Conservation (phyloP, 75 land plant genomes). For the Pinus tabuliformis region DNA sequence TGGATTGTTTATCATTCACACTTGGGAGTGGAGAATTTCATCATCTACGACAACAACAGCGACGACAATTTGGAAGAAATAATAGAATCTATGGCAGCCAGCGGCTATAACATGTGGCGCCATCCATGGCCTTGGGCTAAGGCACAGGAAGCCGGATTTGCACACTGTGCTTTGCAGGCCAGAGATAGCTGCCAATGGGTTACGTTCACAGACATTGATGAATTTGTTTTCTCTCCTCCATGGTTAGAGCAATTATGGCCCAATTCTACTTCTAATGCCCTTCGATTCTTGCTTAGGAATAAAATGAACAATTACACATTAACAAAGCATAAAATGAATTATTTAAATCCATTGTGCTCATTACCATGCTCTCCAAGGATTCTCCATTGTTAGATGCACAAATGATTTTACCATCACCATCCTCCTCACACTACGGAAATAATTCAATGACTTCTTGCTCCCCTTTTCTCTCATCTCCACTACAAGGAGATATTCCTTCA, state of each 20-base stretch:
- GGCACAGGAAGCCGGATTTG: conserved; percentile 47
- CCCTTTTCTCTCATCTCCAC: too few species aligned
- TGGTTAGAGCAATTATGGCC: neutral
- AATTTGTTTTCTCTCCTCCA: conserved; percentile 24
- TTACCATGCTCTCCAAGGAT: too few species aligned
- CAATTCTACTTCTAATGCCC: neutral
- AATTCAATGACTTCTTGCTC: too few species aligned
- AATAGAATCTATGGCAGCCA: neutral
- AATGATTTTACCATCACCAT: too few species aligned
- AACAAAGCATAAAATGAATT: neutral
- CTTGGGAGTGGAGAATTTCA: conserved; percentile 29
- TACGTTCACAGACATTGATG: conserved; percentile 37
- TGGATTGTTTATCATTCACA: conserved; percentile 37
- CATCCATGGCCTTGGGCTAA: conserved; percentile 44
- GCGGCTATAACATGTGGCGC: conserved; percentile 10
- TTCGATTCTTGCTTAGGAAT: neutral
- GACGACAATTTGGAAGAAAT: conserved; percentile 27
- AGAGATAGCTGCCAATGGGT: conserved; percentile 28
- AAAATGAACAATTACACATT: too few species aligned
- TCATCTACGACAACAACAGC: conserved; percentile 49
- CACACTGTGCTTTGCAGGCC: conserved; percentile 35
- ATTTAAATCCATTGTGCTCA: too few species aligned
- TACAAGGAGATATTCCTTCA: too few species aligned
- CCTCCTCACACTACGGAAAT: too few species aligned
- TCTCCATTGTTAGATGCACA: too few species aligned